A percentile compares a stretch with the other conserved stretches of the same genome.
Conservation (phyloP, 768 basidiomycete species). For the Lyophyllum atratum region DNA sequence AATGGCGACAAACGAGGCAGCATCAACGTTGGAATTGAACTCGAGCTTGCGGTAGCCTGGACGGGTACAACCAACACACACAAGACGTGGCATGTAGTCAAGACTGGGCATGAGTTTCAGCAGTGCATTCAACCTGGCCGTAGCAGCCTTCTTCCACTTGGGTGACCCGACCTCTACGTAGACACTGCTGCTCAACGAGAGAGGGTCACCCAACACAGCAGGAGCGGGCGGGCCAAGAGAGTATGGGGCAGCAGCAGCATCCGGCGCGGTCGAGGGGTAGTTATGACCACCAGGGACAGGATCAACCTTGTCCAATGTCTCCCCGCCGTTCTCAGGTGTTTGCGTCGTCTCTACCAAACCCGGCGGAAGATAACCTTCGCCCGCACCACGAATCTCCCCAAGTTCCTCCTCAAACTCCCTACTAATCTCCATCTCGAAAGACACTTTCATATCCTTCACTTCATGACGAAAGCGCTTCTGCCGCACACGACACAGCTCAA, state of each 20-base stretch:
- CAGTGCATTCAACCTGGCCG: neutral
- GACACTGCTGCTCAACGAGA: neutral
- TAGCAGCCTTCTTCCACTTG: neutral
- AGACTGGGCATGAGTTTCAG: neutral
- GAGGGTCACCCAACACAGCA: neutral
- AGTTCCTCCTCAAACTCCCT: neutral
- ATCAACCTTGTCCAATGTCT: neutral
- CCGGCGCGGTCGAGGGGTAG: neutral
- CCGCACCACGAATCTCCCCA: neutral
- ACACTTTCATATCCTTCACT: neutral
- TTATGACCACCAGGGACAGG: too few species aligned
- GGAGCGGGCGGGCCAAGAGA: neutral
- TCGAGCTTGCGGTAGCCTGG: neutral
- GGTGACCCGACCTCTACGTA: neutral
- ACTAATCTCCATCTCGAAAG: neutral
- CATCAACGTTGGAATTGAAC: neutral
- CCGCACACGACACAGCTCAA: conserved; percentile 6
- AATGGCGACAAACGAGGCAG: neutral
- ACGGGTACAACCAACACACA: neutral
- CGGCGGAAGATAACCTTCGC: neutral
- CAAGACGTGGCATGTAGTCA: neutral
- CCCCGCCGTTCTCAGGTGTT: too few species aligned
- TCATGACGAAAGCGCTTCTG: neutral
- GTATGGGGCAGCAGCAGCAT: neutral
- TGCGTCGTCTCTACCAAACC: neutral